Percentiles rank a stretch among this genome's conserved stretches.
Conservation (phyloP, 345 rosid genomes). For the Diplotaxis tenuifolia region DNA sequence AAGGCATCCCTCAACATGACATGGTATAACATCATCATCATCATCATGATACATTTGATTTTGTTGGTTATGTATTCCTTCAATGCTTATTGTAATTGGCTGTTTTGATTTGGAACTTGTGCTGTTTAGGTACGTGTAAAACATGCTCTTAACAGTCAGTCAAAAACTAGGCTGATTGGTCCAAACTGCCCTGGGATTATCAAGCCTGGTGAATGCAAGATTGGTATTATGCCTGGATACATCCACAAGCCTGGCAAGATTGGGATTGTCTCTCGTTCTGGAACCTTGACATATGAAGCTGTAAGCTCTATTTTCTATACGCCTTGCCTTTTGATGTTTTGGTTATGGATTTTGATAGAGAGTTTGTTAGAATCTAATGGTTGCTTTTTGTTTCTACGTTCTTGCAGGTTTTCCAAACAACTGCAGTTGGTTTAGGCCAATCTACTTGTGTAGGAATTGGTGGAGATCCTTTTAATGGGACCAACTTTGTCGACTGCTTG, state of each 20-base stretch:
- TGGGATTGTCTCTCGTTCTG: slow-evolving; percentile 95
- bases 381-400: not conserved
- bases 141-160: slow-evolving; percentile 83
- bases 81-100: too few species aligned
- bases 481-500: slow-evolving; percentile 91
- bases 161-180: slow-evolving; percentile 88
- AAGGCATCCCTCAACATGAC: slow-evolving; percentile 97
- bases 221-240: slow-evolving; percentile 99
- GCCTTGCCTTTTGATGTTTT: too few species aligned
- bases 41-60: too few species aligned
- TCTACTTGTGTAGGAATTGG: slow-evolving; percentile 97
- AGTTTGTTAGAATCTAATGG: too few species aligned
- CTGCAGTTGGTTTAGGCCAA: slow-evolving; percentile 90
- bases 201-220: slow-evolving; percentile 94
- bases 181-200: slow-evolving; percentile 98
- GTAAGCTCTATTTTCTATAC: slow-evolving; percentile 49
- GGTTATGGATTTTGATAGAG: too few species aligned
- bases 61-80: too few species aligned
- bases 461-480: slow-evolving; percentile 97
- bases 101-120: not conserved
- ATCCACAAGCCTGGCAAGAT: slow-evolving; percentile 96
- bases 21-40: slow-evolving; percentile 51
- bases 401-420: slow-evolving; percentile 91
- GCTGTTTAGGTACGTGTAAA: slow-evolving; percentile 66
- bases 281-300: slow-evolving; percentile 97